Percentiles rank a stretch among this genome's conserved stretches.
phyloP scores from a whole-genome alignment of 805 yeast genomes.

The Schwanniomyces occidentalis region DNA sequence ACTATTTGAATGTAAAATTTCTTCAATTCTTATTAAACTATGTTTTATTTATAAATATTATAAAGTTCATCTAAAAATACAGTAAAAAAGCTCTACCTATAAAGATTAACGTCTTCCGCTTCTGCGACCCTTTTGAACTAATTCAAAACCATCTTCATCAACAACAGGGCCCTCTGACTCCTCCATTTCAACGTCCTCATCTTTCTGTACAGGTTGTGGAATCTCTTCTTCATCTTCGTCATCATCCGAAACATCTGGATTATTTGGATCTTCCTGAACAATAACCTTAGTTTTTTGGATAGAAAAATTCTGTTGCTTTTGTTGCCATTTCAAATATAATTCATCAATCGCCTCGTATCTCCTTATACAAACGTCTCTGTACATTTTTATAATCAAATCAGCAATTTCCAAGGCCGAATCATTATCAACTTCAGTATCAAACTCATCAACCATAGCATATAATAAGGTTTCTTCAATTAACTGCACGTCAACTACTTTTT shows the following conservation, averaged over 20 bases:
- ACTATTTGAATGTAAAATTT: background rate
- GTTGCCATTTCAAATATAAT: slow-evolving; percentile 59
- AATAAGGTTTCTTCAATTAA: slow-evolving; percentile 82
- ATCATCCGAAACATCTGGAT: slow-evolving; percentile 55
- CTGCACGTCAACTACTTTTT: slow-evolving; percentile 67
- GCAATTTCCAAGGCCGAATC: slow-evolving; percentile 82
- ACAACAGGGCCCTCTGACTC: slow-evolving; percentile 58
- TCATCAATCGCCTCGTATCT: slow-evolving; percentile 58
- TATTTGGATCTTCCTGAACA: slow-evolving; percentile 60
- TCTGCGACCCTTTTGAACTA: slow-evolving; percentile 64
- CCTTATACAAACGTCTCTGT: slow-evolving; percentile 58
- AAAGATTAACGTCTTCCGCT: slow-evolving; percentile 36
- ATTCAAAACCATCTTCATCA: slow-evolving; percentile 93
- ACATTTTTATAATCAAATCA: slow-evolving; percentile 60
- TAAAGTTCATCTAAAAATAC: background rate
- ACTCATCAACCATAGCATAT: slow-evolving; percentile 93
- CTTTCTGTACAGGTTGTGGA: slow-evolving; percentile 14
- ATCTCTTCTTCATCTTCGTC: slow-evolving; percentile 44
- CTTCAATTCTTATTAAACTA: background rate
- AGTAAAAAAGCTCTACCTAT: background rate
- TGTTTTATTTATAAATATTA: background rate
- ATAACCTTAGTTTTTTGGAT: slow-evolving; percentile 39
- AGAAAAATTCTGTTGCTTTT: slow-evolving; percentile 43
- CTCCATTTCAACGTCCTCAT: slow-evolving; percentile 32
- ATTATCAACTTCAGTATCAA: slow-evolving; percentile 85